A percentile compares a stretch with the other conserved stretches of the same genome.
These are phyloP conservation scores for Pythium insidiosum DNA, from an alignment of 352 stramenopile genomes.

Conservation along the genomic window DNA sequence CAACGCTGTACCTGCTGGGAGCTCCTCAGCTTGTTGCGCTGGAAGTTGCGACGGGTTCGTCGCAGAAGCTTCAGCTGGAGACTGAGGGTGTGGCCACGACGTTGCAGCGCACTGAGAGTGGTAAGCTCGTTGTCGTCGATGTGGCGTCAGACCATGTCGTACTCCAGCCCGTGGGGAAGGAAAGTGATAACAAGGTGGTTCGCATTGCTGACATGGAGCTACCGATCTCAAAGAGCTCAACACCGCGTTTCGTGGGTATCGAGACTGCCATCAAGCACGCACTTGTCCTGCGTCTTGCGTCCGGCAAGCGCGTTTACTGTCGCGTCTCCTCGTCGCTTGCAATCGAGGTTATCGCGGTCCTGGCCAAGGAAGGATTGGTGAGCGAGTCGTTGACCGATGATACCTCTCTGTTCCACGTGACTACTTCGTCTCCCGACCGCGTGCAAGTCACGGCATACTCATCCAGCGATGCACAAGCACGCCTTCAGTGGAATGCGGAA, in stretches of 20 bases:
- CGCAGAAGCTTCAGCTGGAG: background rate
- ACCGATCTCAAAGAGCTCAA: no score
- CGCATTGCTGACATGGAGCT: no score
- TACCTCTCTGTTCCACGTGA: constrained; percentile 44
- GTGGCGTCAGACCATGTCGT: no score
- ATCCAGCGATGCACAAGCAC: constrained; percentile 7
- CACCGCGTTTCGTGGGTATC: no score
- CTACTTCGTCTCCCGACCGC: constrained; percentile 10
- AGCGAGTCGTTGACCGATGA: constrained; percentile 52
- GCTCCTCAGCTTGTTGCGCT: constrained; percentile 5
- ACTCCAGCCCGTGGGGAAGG: no score
- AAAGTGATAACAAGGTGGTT: no score
- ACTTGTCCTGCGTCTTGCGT: constrained; percentile 40
- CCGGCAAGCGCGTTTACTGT: constrained; percentile 49
- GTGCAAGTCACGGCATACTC: constrained; percentile 46
- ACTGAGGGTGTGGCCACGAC: constrained; percentile 4
- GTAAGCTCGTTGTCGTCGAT: constrained; percentile 19
- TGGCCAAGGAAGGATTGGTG: constrained; percentile 31
- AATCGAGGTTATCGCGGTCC: constrained; percentile 27
- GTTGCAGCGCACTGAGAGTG: constrained; percentile 27
- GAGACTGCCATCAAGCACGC: constrained; percentile 30
- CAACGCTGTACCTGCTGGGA: constrained; percentile 36
- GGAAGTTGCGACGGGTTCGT: constrained; percentile 7
- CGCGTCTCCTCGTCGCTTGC: constrained; percentile 33
- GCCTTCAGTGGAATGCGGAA: constrained; percentile 33